phyloP scores from a whole-genome alignment of 192 early-diverging fungal species.

The Coemansia sp. region DNA sequence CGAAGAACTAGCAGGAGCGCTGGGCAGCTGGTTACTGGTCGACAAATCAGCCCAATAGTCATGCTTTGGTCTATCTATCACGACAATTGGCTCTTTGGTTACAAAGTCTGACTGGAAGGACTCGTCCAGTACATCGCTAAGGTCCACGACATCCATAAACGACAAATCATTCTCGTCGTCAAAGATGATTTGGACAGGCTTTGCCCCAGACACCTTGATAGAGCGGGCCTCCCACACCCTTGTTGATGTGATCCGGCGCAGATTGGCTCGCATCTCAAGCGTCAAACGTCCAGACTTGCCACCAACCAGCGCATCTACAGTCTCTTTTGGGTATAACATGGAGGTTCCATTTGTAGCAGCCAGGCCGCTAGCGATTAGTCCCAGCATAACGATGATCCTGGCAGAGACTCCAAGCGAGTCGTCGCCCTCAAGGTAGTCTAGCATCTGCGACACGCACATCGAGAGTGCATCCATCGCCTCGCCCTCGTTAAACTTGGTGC shows the following conservation, averaged over 20 bases:
- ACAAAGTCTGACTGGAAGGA: background rate
- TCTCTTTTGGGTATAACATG: conserved; percentile 38
- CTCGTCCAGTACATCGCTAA: conserved; percentile 27
- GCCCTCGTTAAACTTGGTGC: conserved; percentile 27
- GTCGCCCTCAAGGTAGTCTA: conserved; percentile 25
- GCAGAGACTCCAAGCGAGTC: conserved; percentile 26
- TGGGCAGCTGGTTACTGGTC: background rate
- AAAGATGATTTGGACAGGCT: conserved; percentile 40
- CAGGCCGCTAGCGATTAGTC: conserved; percentile 38
- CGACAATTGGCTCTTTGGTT: background rate
- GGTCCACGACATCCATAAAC: conserved; percentile 24
- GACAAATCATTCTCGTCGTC: conserved; percentile 39
- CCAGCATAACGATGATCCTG: conserved; percentile 34
- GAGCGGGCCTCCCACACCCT: conserved; percentile 29
- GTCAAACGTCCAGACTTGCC: conserved; percentile 16
- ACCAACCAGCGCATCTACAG: conserved; percentile 20
- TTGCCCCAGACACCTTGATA: conserved; percentile 19
- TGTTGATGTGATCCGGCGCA: conserved; percentile 17
- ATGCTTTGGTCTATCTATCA: background rate
- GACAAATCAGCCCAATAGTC: background rate
- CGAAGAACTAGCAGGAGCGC: background rate
- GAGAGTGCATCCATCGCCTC: conserved; percentile 44
- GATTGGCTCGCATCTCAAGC: conserved; percentile 16
- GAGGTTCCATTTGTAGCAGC: conserved; percentile 29
- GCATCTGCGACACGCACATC: conserved; percentile 43